These are phyloP conservation scores for Vitis hybrid DNA, from an alignment of 177 flowering plant species.

Conservation along the genomic window DNA sequence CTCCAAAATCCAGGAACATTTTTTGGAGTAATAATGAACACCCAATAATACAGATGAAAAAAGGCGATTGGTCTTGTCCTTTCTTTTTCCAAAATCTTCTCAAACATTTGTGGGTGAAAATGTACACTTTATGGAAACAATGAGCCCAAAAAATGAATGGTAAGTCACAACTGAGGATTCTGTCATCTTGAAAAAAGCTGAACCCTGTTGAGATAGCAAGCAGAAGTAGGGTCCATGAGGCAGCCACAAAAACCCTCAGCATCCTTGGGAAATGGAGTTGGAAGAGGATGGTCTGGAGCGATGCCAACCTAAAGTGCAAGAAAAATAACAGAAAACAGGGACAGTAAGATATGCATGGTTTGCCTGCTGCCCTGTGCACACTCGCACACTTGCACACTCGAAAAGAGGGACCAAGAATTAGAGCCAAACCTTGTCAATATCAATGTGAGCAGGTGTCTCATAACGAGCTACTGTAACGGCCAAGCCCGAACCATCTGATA, in stretches of 20 bases:
- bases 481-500: constrained; percentile 97
- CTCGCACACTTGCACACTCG: neutral
- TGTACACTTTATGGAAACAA: no score
- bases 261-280: constrained; percentile 78
- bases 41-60: no score
- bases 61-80: no score
- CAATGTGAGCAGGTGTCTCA: constrained; percentile 93
- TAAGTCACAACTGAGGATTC: neutral
- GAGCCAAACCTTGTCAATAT: constrained; percentile 80
- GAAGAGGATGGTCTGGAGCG: constrained; percentile 87
- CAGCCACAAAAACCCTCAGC: constrained; percentile 80
- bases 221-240: constrained; percentile 67
- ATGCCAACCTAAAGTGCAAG: constrained; percentile 68
- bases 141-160: neutral
- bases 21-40: no score
- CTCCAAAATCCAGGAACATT: no score
- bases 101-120: neutral
- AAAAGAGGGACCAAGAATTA: constrained; percentile 2
- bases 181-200: constrained; percentile 65
- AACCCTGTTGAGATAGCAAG: constrained; percentile 58
- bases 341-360: neutral
- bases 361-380: neutral
- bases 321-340: constrained; percentile 6
- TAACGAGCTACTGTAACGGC: constrained; percentile 98
- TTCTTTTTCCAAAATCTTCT: no score